Base-by-base conservation (phyloP, 768 basidiomycete species). In the Boletus vermiculosoides region DNA sequence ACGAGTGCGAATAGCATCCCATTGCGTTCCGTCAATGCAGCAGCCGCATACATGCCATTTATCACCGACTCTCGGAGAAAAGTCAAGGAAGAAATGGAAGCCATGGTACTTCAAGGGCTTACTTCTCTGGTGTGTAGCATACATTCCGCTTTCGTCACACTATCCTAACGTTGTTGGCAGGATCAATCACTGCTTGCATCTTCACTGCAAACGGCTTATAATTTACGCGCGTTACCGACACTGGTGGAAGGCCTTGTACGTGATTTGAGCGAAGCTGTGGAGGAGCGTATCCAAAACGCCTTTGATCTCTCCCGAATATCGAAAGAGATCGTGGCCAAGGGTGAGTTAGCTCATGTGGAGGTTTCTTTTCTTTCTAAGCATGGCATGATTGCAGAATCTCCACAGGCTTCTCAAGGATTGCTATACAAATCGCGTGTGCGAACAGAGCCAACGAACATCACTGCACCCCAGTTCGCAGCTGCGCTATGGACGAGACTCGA, bases 161-260 rank as follows among this genome's bases (percentile, higher is more conserved):
- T 15, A 12, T 44, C 4, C 30, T 45, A 47, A 61, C 13, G 13
- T 20, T 20, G 18, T 54, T 39, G 60, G 45, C 23, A 97, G 94
- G 90, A 98, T 66, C 94, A 92, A 74, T 85, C 93, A 2, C 74
- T 96, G 18, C 80, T 99, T 1, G 93, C 95, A 0, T 94, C 93
- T 1, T 93, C 96, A 0, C 79, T 99, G 13, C 97, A 98, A 77
- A 98, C 94, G 1, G 94, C 96, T 5, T 90, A 93, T 73, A 99
- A 98, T 68, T 82, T 99, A 15, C 81, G 88, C 30, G 82, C 91
- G 16, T 78, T 99, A 12, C 91, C 96, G 0, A 81, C 84, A 25
- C 81, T 98, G 7, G 90, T 98, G 5, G 84, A 88, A 55, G 83
- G 83, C 50, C 81, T 98, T 2, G 76, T 97, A 18, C 73, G 75